A percentile compares a stretch with the other conserved stretches of the same genome.
Evolutionary conservation across 768 basidiomycete genomes (phyloP).

Genomic region (Tephrocybe rancida): DNA sequence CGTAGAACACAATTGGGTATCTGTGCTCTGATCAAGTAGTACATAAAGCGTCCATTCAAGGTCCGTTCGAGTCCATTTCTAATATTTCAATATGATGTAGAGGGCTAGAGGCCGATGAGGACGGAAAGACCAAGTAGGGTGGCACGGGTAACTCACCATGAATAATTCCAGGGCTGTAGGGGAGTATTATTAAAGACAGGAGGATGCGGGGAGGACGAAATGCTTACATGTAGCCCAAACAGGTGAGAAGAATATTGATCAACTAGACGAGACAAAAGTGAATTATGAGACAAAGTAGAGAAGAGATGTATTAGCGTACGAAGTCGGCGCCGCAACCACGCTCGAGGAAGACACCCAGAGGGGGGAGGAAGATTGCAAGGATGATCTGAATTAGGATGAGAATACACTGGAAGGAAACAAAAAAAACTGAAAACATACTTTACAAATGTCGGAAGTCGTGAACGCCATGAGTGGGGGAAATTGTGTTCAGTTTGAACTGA

Average conservation of each 20-base stretch:
- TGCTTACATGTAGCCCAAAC: slow-evolving; percentile 76
- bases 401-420: neutral
- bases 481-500: neutral
- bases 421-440: slow-evolving; percentile 43
- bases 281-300: slow-evolving; percentile 8
- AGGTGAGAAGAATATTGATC: slow-evolving; percentile 82
- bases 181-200: slow-evolving; percentile 13
- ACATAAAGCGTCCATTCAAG: slow-evolving; percentile 5
- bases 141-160: slow-evolving; percentile 46
- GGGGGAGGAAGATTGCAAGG: slow-evolving; percentile 74
- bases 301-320: slow-evolving; percentile 39
- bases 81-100: slow-evolving; percentile 83
- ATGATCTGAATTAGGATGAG: slow-evolving; percentile 40
- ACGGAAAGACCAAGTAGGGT: neutral
- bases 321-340: slow-evolving; percentile 81
- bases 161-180: slow-evolving; percentile 75
- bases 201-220: neutral
- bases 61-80: too few species aligned
- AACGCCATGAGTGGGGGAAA: slow-evolving; percentile 52
- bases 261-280: slow-evolving; percentile 26
- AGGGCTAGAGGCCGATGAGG: slow-evolving; percentile 49
- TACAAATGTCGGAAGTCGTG: slow-evolving; percentile 77
- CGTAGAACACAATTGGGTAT: slow-evolving; percentile 15
- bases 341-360: slow-evolving; percentile 88
- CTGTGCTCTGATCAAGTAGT: neutral